phyloP scores from a whole-genome alignment of 148 eudicot species.

The Rhododendron ovatum region DNA sequence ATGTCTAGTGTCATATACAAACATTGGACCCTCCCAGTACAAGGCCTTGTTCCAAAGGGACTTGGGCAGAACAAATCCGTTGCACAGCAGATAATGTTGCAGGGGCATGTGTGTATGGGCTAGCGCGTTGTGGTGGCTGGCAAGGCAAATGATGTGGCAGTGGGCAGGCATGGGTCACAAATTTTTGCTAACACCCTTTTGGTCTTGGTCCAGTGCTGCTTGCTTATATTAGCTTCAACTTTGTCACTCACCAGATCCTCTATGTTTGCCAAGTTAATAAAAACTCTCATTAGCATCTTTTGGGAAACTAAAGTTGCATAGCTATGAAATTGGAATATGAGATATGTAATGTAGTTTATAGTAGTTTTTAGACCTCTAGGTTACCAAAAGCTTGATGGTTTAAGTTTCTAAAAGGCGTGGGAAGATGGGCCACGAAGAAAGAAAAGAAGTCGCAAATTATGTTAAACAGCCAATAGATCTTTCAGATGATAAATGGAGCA shows the following conservation, averaged over 20 bases:
- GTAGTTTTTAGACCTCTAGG: not conserved
- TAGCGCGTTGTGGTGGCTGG: not conserved
- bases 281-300: not conserved
- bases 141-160: not conserved
- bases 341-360: not conserved
- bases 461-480: not conserved
- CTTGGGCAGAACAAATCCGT: not conserved
- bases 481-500: not conserved
- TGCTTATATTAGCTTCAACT: not conserved
- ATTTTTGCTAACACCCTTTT: not conserved
- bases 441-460: not conserved
- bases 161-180: not conserved
- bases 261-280: not conserved
- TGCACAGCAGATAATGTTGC: not conserved
- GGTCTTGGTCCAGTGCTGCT: not conserved
- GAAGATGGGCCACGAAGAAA: not conserved
- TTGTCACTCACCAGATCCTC: not conserved
- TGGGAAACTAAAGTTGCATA: not conserved
- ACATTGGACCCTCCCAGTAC: not conserved
- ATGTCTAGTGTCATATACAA: not conserved
- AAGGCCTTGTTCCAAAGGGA: not conserved
- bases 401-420: not conserved
- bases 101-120: not conserved
- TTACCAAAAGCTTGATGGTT: not conserved
- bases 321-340: not conserved